Conservation (phyloP, 2,329 filamentous ascomycete genomes). For the Fusarium buxicola region DNA sequence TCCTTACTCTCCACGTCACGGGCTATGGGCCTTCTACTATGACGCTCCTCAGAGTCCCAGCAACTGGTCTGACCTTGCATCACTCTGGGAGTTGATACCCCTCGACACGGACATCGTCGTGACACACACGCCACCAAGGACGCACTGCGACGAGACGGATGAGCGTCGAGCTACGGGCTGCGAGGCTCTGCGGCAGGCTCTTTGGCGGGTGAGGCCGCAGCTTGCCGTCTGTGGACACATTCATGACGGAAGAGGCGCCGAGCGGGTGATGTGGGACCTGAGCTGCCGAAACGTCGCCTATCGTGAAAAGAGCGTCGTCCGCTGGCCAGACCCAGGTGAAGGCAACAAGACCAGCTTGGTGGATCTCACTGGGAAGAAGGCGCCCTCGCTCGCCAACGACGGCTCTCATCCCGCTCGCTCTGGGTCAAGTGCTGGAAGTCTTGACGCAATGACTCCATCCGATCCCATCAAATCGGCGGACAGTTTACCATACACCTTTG, state of each 20-base stretch:
- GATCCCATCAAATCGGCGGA: background rate
- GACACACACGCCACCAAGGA: constrained; percentile 75
- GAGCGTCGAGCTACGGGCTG: constrained; percentile 65
- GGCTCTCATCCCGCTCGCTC: constrained; percentile 49
- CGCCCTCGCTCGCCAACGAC: constrained; percentile 59
- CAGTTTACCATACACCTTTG: constrained; percentile 19
- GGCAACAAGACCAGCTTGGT: constrained; percentile 68
- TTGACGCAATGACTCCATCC: constrained; percentile 5
- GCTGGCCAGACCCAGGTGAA: constrained; percentile 70
- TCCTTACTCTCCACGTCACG: constrained; percentile 69
- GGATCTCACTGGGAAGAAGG: constrained; percentile 65
- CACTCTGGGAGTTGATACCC: constrained; percentile 72
- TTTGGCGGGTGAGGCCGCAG: constrained; percentile 71
- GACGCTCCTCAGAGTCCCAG: constrained; percentile 42
- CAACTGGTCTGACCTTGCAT: constrained; percentile 42
- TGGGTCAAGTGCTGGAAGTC: constrained; percentile 6
- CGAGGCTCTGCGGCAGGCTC: constrained; percentile 64
- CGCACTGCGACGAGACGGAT: constrained; percentile 66
- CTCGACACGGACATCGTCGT: constrained; percentile 73
- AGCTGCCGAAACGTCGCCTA: constrained; percentile 53
- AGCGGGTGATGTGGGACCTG: constrained; percentile 71
- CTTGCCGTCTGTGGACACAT: constrained; percentile 79
- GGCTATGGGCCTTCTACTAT: constrained; percentile 77
- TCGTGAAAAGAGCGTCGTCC: constrained; percentile 56
- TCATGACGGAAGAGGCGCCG: constrained; percentile 73